Conservation (phyloP, 1,284 basidiomycete genomes). For the Boletus sp. region DNA sequence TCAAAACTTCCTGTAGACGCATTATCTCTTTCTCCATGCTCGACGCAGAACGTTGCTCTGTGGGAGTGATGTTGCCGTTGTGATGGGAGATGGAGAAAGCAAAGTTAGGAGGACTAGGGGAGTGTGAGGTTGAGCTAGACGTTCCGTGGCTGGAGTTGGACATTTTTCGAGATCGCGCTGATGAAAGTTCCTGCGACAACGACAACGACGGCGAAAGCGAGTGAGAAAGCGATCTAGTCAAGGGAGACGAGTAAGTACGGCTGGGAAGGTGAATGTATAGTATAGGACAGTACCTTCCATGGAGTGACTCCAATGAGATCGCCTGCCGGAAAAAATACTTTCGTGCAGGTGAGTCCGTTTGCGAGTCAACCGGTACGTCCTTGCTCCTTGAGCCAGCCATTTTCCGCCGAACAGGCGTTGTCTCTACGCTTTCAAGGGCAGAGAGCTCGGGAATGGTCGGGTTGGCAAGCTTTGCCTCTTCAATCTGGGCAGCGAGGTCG, state of each 20-base stretch:
- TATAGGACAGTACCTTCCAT: slow-evolving; percentile 57
- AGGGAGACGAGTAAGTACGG: slow-evolving; percentile 10
- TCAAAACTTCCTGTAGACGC: slow-evolving; percentile 84
- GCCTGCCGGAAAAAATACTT: slow-evolving; percentile 82
- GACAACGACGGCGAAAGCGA: slow-evolving; percentile 85
- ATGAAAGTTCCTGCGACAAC: slow-evolving; percentile 93
- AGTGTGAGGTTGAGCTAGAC: slow-evolving; percentile 50
- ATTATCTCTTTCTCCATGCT: slow-evolving; percentile 91
- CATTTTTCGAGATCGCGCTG: slow-evolving; percentile 78
- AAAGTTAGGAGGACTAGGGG: slow-evolving; percentile 55
- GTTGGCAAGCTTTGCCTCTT: slow-evolving; percentile 69
- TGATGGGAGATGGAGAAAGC: slow-evolving; percentile 53
- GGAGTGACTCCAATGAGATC: slow-evolving; percentile 79
- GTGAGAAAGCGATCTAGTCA: slow-evolving; percentile 72
- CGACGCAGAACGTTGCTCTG: slow-evolving; percentile 64
- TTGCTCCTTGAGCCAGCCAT: slow-evolving; percentile 45
- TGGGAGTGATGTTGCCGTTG: slow-evolving; percentile 35
- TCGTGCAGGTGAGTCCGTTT: slow-evolving; percentile 46
- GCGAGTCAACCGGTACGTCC: slow-evolving; percentile 44
- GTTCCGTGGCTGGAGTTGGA: slow-evolving; percentile 71
- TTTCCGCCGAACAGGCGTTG: slow-evolving; percentile 46
- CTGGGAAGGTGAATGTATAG: background rate
- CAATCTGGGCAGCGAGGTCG: slow-evolving; percentile 78
- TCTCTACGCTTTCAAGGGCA: slow-evolving; percentile 44
- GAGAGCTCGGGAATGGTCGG: slow-evolving; percentile 46